phyloP scores from a whole-genome alignment of 805 yeast species.

The Yamadazyma tumulicola region DNA sequence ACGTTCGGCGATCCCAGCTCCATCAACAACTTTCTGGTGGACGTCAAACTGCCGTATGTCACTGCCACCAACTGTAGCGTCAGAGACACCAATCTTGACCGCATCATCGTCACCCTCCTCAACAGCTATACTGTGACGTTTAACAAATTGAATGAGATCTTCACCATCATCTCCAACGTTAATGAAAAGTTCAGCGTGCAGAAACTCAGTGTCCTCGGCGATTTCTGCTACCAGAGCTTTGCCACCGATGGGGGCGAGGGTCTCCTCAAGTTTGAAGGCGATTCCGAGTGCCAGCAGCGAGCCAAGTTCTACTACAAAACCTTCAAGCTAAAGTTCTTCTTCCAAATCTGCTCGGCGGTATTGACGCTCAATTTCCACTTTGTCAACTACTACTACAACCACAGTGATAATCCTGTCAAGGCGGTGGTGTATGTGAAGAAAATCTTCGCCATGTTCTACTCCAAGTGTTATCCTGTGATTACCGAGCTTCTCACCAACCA shows the following conservation, averaged over 20 bases:
- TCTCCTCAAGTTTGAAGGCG: background rate
- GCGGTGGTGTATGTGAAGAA: constrained; percentile 32
- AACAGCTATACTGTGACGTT: constrained; percentile 4
- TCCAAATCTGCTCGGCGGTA: constrained; percentile 4
- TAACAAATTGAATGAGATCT: constrained; percentile 11
- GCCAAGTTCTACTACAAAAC: constrained; percentile 6
- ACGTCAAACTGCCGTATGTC: constrained; percentile 15
- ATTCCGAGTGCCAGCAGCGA: background rate
- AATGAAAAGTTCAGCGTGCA: constrained; percentile 12
- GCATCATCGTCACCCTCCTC: constrained; percentile 6
- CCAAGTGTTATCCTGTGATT: constrained; percentile 14
- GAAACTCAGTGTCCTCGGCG: constrained; percentile 9
- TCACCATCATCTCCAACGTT: constrained; percentile 15
- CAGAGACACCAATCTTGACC: constrained; percentile 13
- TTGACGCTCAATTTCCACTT: constrained; percentile 26
- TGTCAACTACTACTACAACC: constrained; percentile 35
- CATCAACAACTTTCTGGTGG: constrained; percentile 9
- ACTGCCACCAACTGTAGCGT: constrained; percentile 15
- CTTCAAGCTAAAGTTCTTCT: constrained; percentile 6
- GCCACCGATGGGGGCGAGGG: constrained; percentile 3
- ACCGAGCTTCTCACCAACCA: constrained; percentile 6
- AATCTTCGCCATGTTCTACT: constrained; percentile 21
- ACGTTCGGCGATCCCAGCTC: constrained; percentile 18
- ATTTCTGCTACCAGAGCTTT: constrained; percentile 9
- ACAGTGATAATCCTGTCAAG: constrained; percentile 20